These are phyloP conservation scores for Mucor velutinosus DNA, from an alignment of 371 early-diverging fungal species.

Conservation along the genomic window DNA sequence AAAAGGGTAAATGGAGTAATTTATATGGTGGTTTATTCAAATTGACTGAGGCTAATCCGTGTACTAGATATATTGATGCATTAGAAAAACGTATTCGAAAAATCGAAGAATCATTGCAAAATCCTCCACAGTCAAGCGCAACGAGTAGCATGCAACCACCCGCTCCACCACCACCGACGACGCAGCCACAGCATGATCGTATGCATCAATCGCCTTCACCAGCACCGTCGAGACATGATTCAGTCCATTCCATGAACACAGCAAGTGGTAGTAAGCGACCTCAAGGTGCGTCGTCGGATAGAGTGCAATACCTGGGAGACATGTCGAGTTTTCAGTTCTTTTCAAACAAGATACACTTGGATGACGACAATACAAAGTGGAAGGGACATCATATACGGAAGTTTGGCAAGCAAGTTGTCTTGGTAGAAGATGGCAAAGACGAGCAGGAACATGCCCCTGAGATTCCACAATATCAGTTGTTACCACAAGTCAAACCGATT, in stretches of 20 bases:
- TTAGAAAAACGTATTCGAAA: slow-evolving; percentile 40
- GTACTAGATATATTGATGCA: slow-evolving; percentile 42
- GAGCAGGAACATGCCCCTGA: slow-evolving; percentile 5
- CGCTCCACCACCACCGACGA: background rate
- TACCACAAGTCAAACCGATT: slow-evolving; percentile 21
- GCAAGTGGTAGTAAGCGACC: slow-evolving; percentile 15
- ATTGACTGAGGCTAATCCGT: background rate
- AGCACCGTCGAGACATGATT: background rate
- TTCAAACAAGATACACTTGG: slow-evolving; percentile 41
- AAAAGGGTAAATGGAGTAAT: slow-evolving; percentile 42
- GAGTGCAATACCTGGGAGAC: slow-evolving; percentile 47
- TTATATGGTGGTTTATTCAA: background rate
- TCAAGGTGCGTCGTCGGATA: slow-evolving; percentile 30
- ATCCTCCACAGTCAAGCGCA: background rate
- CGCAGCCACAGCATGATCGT: background rate
- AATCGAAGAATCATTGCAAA: slow-evolving; percentile 27
- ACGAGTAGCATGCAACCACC: background rate
- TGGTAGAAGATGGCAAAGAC: slow-evolving; percentile 31
- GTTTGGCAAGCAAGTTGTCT: slow-evolving; percentile 43
- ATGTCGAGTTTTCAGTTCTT: slow-evolving; percentile 46
- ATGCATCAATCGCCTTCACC: background rate
- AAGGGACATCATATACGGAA: slow-evolving; percentile 42
- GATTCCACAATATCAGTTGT: slow-evolving; percentile 8
- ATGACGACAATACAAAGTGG: slow-evolving; percentile 28
- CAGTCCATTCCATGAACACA: slow-evolving; percentile 1